phyloP scores from a whole-genome alignment of 2,329 filamentous ascomycete genomes.

The Aspergillus caelatus region DNA sequence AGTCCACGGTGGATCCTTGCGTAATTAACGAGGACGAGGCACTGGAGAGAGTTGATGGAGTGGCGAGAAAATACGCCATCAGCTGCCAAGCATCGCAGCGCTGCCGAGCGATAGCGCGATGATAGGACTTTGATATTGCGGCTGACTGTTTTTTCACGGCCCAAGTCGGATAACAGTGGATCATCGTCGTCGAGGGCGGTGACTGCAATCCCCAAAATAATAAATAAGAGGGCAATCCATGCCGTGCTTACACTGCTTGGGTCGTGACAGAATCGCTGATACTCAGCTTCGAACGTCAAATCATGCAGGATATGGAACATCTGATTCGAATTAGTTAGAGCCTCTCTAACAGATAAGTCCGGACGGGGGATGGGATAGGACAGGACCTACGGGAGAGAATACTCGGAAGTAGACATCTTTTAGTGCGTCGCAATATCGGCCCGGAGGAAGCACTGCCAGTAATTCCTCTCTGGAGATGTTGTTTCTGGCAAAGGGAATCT shows the following conservation, averaged over 20 bases:
- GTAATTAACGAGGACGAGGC: slow-evolving; percentile 44
- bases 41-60: slow-evolving; percentile 44
- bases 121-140: slow-evolving; percentile 42
- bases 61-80: slow-evolving; percentile 43
- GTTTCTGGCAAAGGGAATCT: slow-evolving; percentile 36
- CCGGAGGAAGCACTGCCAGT: slow-evolving; percentile 37
- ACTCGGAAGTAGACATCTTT: slow-evolving; percentile 42
- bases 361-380: neutral
- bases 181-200: slow-evolving; percentile 41
- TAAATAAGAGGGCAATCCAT: slow-evolving; percentile 45
- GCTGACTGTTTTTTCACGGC: slow-evolving; percentile 38
- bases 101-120: slow-evolving; percentile 40
- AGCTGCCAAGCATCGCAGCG: slow-evolving; percentile 43
- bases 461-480: slow-evolving; percentile 32
- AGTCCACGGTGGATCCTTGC: slow-evolving; percentile 40
- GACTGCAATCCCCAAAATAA: slow-evolving; percentile 42
- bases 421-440: slow-evolving; percentile 38
- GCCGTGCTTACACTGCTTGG: slow-evolving; percentile 38
- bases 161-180: slow-evolving; percentile 40
- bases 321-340: slow-evolving; percentile 14
- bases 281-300: slow-evolving; percentile 43
- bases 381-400: slow-evolving; percentile 39
- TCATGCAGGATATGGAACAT: slow-evolving; percentile 48
- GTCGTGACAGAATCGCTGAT: slow-evolving; percentile 40
- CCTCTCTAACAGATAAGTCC: neutral